Percentiles rank a stretch among this genome's conserved stretches.
phyloP scores from a whole-genome alignment of 2,329 filamentous ascomycete genomes.

The Neophaeococcomyces mojaviensis region DNA sequence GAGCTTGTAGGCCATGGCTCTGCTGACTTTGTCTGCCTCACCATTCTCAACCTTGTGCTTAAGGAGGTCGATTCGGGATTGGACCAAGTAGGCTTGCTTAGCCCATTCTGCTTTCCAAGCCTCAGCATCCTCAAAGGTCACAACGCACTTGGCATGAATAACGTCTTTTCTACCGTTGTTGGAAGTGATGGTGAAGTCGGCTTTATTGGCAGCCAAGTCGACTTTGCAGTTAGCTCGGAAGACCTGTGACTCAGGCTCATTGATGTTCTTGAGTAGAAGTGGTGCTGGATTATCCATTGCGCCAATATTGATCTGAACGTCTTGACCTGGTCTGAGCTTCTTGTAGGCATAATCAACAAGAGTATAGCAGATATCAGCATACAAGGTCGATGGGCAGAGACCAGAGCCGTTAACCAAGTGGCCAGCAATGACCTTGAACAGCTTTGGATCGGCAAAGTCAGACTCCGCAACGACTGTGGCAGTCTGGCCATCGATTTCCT shows the following conservation, averaged over 20 bases:
- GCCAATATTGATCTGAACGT: slow-evolving; percentile 23
- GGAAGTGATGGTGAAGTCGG: slow-evolving; percentile 21
- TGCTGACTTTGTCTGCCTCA: slow-evolving; percentile 26
- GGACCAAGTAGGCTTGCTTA: slow-evolving; percentile 26
- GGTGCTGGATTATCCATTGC: slow-evolving; percentile 24
- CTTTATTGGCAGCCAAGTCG: slow-evolving; percentile 21
- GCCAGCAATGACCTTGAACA: slow-evolving; percentile 55
- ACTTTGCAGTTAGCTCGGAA: slow-evolving; percentile 20
- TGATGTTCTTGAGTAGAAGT: slow-evolving; percentile 23
- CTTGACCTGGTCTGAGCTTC: slow-evolving; percentile 21
- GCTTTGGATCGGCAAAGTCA: slow-evolving; percentile 56
- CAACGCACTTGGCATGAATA: slow-evolving; percentile 26
- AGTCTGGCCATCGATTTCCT: slow-evolving; percentile 54
- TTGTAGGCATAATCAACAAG: slow-evolving; percentile 50
- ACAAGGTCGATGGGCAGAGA: slow-evolving; percentile 56
- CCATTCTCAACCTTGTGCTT: slow-evolving; percentile 25
- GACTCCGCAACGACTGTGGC: slow-evolving; percentile 58
- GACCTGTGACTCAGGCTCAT: slow-evolving; percentile 21
- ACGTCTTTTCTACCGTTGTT: slow-evolving; percentile 24
- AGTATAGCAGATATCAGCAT: slow-evolving; percentile 59
- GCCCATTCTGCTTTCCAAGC: slow-evolving; percentile 27
- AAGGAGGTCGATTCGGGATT: slow-evolving; percentile 27
- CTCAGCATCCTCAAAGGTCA: slow-evolving; percentile 24
- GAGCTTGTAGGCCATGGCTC: slow-evolving; percentile 31
- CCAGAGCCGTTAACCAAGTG: slow-evolving; percentile 61